Conservation (phyloP, 305 asterid genomes). For the Fraxinus albicans region DNA sequence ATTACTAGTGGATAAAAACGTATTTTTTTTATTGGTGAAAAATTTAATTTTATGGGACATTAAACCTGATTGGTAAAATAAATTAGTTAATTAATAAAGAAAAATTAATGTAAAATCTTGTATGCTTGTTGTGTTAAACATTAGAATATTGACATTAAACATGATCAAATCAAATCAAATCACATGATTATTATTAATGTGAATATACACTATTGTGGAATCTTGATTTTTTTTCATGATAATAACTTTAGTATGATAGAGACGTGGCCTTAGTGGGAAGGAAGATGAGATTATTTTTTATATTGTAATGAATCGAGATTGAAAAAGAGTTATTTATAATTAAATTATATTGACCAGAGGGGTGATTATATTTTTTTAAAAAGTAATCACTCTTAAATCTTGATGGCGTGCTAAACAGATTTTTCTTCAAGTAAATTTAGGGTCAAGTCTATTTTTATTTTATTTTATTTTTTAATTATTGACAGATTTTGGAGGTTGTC, state of each 20-base stretch:
- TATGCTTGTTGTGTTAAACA: neutral
- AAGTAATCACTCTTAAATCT: neutral
- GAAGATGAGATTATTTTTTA: neutral
- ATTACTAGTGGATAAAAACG: neutral
- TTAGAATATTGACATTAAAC: neutral
- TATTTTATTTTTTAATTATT: neutral
- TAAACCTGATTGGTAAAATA: neutral
- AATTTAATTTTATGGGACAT: too few relatives aligned
- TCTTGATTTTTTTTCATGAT: neutral
- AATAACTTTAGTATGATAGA: neutral
- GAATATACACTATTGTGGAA: neutral
- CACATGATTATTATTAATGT: neutral
- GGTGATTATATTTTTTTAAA: neutral
- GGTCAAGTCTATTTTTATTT: neutral
- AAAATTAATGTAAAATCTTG: too few relatives aligned
- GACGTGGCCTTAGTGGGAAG: neutral
- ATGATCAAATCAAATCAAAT: neutral
- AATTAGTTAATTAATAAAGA: too few relatives aligned
- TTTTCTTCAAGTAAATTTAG: too few relatives aligned
- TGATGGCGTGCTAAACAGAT: neutral
- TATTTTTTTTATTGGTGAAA: too few relatives aligned
- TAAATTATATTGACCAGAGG: neutral
- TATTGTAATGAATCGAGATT: too few relatives aligned
- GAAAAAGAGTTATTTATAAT: too few relatives aligned
- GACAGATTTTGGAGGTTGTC: constrained; percentile 64